phyloP scores from a whole-genome alignment of 371 early-diverging fungal species.

The Mycotypha africana region DNA sequence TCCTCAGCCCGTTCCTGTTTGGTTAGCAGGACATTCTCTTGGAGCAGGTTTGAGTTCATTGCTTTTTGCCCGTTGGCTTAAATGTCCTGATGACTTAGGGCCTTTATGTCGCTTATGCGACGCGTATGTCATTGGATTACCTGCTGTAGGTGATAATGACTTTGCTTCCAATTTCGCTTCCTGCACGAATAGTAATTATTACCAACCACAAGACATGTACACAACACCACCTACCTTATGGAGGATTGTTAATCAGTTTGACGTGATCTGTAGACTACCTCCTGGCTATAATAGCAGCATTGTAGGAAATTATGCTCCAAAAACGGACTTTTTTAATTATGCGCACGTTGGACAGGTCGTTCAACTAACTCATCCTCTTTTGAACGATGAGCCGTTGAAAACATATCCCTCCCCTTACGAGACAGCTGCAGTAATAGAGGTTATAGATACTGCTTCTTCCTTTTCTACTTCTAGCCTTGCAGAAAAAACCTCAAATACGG shows the following conservation, averaged over 20 bases:
- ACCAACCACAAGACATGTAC: no score
- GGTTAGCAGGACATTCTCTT: conserved; percentile 50
- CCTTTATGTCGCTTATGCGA: conserved; percentile 27
- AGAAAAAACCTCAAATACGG: no score
- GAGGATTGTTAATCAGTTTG: conserved; percentile 33
- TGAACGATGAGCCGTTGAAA: conserved; percentile 15
- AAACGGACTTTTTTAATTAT: conserved; percentile 32
- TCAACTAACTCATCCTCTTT: conserved; percentile 16
- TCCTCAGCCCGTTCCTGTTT: conserved; percentile 33
- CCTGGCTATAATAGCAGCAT: conserved; percentile 23
- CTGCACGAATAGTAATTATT: conserved; percentile 17
- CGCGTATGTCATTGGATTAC: conserved; percentile 38
- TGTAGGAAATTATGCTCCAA: conserved; percentile 15
- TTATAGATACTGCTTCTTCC: neutral
- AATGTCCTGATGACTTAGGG: conserved; percentile 29
- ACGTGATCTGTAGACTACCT: conserved; percentile 24
- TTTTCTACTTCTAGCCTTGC: no score
- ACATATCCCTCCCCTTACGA: conserved; percentile 22
- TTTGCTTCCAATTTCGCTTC: conserved; percentile 40
- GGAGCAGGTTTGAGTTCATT: conserved; percentile 44
- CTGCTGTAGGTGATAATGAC: conserved; percentile 39
- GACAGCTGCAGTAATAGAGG: conserved; percentile 13
- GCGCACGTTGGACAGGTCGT: conserved; percentile 39
- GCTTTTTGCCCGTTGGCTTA: conserved; percentile 40
- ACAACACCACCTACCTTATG: conserved; percentile 22